These are phyloP conservation scores for Alternaria sp. DNA, from an alignment of 2,329 filamentous ascomycete genomes.

Conservation along the genomic window DNA sequence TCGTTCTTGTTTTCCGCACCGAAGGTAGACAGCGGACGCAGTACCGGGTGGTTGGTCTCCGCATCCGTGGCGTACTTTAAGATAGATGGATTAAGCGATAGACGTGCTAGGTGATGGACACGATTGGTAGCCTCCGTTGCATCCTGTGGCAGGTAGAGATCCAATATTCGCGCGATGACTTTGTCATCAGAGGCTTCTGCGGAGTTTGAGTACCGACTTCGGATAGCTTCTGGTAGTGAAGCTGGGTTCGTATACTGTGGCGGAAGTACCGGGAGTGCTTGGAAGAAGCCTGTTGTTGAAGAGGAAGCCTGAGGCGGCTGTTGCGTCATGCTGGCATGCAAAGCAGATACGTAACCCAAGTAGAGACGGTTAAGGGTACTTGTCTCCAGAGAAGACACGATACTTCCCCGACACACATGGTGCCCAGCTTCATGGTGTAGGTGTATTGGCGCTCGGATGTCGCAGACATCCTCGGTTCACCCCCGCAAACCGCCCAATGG, in stretches of 20 bases:
- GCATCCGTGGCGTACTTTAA: constrained; percentile 61
- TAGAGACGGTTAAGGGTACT: neutral
- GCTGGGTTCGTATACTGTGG: constrained; percentile 31
- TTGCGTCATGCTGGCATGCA: constrained; percentile 27
- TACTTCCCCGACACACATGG: neutral
- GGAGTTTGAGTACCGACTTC: neutral
- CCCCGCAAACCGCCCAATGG: neutral
- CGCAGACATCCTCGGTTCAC: neutral
- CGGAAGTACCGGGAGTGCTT: constrained; percentile 30
- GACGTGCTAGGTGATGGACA: constrained; percentile 26
- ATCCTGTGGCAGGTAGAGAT: constrained; percentile 30
- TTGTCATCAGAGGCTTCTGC: constrained; percentile 26
- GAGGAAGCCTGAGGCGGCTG: constrained; percentile 23
- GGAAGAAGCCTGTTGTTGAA: constrained; percentile 41
- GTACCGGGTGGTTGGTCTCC: constrained; percentile 68
- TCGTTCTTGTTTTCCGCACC: constrained; percentile 60
- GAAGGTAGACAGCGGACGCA: constrained; percentile 67
- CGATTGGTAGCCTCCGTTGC: constrained; percentile 16
- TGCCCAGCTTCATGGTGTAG: neutral
- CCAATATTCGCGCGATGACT: constrained; percentile 27
- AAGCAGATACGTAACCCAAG: neutral
- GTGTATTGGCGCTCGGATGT: neutral
- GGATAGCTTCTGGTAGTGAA: neutral
- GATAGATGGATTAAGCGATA: constrained; percentile 25
- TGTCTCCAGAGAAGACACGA: neutral